These are phyloP conservation scores for Claviceps monticola DNA, from an alignment of 2,329 filamentous ascomycete genomes.

Conservation along the genomic window DNA sequence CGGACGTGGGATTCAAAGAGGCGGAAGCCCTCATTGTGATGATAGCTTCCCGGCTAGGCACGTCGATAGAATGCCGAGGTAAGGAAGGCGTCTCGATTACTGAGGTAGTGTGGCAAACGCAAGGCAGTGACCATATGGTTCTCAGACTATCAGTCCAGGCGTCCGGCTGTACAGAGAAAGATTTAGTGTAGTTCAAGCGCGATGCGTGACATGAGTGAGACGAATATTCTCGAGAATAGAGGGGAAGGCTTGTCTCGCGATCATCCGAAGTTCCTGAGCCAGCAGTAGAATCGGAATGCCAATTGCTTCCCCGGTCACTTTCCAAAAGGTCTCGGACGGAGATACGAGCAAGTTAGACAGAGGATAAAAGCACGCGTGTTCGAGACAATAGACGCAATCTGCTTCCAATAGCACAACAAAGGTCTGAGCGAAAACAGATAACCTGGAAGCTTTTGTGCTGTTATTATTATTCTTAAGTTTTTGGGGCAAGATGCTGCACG, in stretches of 20 bases:
- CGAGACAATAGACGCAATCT: background rate
- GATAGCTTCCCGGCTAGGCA: background rate
- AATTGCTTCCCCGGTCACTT: no score
- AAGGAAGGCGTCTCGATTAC: background rate
- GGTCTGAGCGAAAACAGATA: background rate
- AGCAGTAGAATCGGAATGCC: no score
- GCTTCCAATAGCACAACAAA: background rate
- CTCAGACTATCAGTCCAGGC: no score
- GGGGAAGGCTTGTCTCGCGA: no score
- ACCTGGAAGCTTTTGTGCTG: background rate
- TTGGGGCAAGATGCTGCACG: no score
- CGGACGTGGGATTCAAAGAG: slow-evolving; percentile 2
- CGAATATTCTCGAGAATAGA: no score
- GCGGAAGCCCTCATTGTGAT: slow-evolving; percentile 1
- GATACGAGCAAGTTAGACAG: background rate
- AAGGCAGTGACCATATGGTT: background rate
- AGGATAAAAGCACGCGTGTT: background rate
- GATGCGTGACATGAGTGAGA: background rate
- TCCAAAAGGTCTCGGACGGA: background rate
- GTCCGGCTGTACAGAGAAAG: background rate
- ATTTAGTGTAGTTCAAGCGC: background rate
- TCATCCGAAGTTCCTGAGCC: no score
- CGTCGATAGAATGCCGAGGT: background rate
- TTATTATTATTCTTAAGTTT: background rate
- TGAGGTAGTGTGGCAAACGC: background rate